These are phyloP conservation scores for Phytophthora fragariae DNA, from an alignment of 352 stramenopile species.

Conservation along the genomic window DNA sequence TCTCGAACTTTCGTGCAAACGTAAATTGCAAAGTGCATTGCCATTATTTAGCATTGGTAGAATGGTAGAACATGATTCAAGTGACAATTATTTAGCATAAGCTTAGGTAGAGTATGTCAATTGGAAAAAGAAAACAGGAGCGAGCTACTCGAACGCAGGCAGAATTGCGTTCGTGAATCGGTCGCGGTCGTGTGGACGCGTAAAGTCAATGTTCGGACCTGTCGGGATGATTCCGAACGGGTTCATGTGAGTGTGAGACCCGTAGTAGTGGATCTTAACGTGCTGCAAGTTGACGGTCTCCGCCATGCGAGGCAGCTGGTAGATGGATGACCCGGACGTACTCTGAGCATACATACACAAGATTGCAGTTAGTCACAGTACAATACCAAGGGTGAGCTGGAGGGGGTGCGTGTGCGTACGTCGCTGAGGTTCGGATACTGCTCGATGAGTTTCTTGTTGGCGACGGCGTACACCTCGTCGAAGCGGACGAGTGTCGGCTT, in stretches of 20 bases:
- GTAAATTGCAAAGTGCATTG: too few relatives aligned
- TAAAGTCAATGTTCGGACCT: conserved; percentile 40
- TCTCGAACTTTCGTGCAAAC: not conserved
- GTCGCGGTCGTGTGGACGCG: conserved; percentile 40
- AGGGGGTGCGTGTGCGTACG: conserved; percentile 20
- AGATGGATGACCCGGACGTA: conserved; percentile 52
- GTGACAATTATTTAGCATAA: too few relatives aligned
- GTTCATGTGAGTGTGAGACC: conserved; percentile 58
- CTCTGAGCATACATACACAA: conserved; percentile 43
- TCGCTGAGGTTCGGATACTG: conserved; percentile 88
- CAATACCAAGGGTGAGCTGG: not conserved
- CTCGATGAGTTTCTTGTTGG: conserved; percentile 82
- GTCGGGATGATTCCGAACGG: conserved; percentile 48
- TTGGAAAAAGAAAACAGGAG: too few relatives aligned
- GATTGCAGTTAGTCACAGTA: conserved; percentile 8
- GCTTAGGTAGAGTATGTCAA: too few relatives aligned
- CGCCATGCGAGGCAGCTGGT: conserved; percentile 46
- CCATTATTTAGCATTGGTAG: not conserved
- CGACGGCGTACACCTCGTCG: conserved; percentile 92
- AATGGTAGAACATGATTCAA: too few relatives aligned
- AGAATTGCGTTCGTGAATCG: conserved; percentile 37
- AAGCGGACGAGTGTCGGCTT: conserved; percentile 93
- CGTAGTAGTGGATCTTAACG: conserved; percentile 72
- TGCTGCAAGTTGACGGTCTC: conserved; percentile 53
- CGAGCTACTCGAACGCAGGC: conserved; percentile 3